Evolutionary conservation across 768 basidiomycete genomes (phyloP).

Genomic region (Lentinula aciculospora): DNA sequence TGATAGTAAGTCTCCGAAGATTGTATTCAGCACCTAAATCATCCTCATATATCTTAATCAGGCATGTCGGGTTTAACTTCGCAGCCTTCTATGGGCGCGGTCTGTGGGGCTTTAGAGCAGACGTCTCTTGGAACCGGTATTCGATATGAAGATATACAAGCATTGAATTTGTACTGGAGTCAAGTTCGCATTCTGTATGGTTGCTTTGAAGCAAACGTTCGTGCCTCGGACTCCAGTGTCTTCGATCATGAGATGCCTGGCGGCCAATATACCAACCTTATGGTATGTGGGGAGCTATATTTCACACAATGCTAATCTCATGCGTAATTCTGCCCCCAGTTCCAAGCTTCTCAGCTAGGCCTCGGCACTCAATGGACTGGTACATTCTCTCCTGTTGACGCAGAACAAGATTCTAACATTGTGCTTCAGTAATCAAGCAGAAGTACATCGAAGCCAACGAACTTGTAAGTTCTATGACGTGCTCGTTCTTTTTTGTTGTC

Average conservation of each 20-base stretch:
- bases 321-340: conserved; percentile 38
- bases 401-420: conserved; percentile 8
- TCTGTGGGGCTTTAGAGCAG: conserved; percentile 93
- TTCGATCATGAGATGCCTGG: conserved; percentile 99
- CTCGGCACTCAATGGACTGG: conserved; percentile 95
- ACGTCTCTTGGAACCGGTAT: conserved; percentile 92
- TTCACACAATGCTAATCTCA: conserved; percentile 11
- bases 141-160: conserved; percentile 93
- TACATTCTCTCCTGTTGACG: conserved; percentile 23
- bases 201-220: conserved; percentile 98
- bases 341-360: conserved; percentile 97
- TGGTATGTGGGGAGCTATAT: conserved; percentile 47
- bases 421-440: conserved; percentile 79
- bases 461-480: conserved; percentile 49
- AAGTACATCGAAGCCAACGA: conserved; percentile 98
- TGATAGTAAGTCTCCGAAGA: conserved; percentile 65
- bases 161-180: conserved; percentile 96
- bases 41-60: conserved; percentile 24
- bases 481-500: conserved; percentile 10
- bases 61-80: conserved; percentile 99
- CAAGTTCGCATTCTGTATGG: conserved; percentile 92
- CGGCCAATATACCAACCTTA: conserved; percentile 90
- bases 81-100: conserved; percentile 98
- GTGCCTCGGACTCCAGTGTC: conserved; percentile 95
- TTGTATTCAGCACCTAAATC: conserved; percentile 7